Conservation (phyloP, 2,329 filamentous ascomycete species). For the Aspergillus piperis region DNA sequence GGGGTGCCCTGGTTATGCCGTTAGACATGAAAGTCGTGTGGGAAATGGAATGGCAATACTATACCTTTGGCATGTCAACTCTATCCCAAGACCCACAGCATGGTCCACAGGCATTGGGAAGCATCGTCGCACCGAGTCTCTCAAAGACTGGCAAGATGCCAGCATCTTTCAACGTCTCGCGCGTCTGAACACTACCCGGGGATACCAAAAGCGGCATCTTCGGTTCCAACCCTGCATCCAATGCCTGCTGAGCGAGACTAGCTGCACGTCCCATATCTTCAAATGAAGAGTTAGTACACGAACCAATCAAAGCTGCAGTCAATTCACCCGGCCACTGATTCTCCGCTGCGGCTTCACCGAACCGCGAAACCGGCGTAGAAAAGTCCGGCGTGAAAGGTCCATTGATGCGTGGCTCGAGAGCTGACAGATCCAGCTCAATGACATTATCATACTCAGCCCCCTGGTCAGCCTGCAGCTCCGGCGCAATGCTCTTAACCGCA, state of each 20-base stretch:
- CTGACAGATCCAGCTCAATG: background rate
- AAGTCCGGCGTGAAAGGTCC: background rate
- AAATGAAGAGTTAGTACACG: slow-evolving; percentile 1
- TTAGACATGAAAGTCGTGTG: background rate
- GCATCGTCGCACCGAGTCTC: background rate
- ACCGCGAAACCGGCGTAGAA: background rate
- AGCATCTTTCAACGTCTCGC: background rate
- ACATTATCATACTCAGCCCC: background rate
- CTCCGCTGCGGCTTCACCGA: background rate
- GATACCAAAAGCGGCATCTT: slow-evolving; percentile 4
- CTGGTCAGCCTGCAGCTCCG: background rate
- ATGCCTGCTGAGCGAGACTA: background rate
- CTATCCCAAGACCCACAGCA: background rate
- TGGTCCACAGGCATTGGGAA: background rate
- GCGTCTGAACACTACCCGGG: background rate
- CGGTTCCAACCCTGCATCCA: background rate
- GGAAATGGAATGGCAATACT: background rate
- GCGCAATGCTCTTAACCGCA: background rate
- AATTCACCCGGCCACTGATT: background rate
- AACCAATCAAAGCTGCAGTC: background rate
- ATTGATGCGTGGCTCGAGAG: background rate
- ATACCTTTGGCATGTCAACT: background rate
- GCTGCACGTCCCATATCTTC: slow-evolving; percentile 2
- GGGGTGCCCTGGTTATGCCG: background rate
- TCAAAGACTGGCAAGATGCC: background rate